Evolutionary conservation across 495 filamentous ascomycete genomes (phyloP), one percentile per base, ranked within the genome.

Genomic region (Xylaria grammica): DNA sequence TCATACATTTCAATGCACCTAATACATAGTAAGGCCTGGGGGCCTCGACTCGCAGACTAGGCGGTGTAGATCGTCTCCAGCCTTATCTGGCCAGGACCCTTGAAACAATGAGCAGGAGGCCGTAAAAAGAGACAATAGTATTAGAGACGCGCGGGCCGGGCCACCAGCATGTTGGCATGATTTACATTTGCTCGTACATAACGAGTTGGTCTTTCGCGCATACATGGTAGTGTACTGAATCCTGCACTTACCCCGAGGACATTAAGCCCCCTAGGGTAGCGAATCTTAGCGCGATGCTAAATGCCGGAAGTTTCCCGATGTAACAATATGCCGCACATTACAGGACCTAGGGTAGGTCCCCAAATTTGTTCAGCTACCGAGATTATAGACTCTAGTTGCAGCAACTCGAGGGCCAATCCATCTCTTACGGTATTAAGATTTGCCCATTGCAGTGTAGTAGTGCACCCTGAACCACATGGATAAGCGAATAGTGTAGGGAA

Each of bases 1-100:
- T 63, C 40, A 54, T 34, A 55, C 61, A 56, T 63, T 38, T 2
- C 29, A 48, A 60, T 60, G 57, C 57, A 60, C 42, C 44, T 60
- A 60, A 60, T 48, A 50, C 42, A 46, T 46, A 49, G 29, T 60
- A 34, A 59, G 42, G 56, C 30, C 44, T 42, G 53, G 42, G 27
- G 13, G 36, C 32, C 45, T 52, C 5, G n/a, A 20, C 46, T 19
- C 13, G 8, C n/a, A 50, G 26, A 40, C 49, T 22, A n/a, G 38
- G 53, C 62, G 52, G 53, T 64, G 62, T 57, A 56, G 62, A 64
- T 64, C 62, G 29, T 42, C 52, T 44, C 62, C 53, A 64, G 62
- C 62, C 62, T 58, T 58, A 64, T 57, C 40, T 50, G 46, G 20
- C 38, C 32, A 20, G 62, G 45, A 49, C 60, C 49, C 49, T 62